These are phyloP conservation scores for Trichoderma virens DNA, from an alignment of 495 filamentous ascomycete species.

Conservation along the genomic window DNA sequence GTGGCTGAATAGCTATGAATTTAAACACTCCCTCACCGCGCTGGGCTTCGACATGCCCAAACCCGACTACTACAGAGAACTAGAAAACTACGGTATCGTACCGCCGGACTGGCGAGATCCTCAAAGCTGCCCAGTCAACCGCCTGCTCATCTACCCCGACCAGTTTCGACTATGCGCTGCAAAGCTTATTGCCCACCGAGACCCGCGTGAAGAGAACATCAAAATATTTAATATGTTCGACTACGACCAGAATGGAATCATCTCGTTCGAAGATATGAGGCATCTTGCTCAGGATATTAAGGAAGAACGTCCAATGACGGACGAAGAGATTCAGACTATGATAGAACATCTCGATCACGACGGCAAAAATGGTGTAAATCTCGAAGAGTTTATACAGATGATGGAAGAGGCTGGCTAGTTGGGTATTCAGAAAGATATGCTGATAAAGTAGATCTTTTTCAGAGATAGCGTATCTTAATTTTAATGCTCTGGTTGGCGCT, in stretches of 20 bases:
- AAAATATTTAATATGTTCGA: slow-evolving; percentile 81
- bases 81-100: slow-evolving; percentile 64
- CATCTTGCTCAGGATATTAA: slow-evolving; percentile 77
- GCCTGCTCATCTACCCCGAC: slow-evolving; percentile 6
- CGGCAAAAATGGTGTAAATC: slow-evolving; percentile 72
- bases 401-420: slow-evolving; percentile 30
- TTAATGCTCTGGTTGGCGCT: no score
- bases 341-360: slow-evolving; percentile 94
- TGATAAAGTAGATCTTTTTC: no score
- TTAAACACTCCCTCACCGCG: slow-evolving; percentile 87
- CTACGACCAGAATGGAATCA: slow-evolving; percentile 57
- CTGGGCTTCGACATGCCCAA: slow-evolving; percentile 85
- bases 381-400: slow-evolving; percentile 65
- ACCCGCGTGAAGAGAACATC: slow-evolving; percentile 79
- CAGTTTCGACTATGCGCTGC: slow-evolving; percentile 67
- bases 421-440: slow-evolving; percentile 40
- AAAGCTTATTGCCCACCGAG: slow-evolving; percentile 61
- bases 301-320: slow-evolving; percentile 62
- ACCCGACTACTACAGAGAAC: slow-evolving; percentile 65
- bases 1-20: slow-evolving; percentile 86
- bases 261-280: slow-evolving; percentile 69
- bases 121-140: slow-evolving; percentile 20
- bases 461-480: no score
- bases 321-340: slow-evolving; percentile 84
- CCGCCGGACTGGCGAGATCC: slow-evolving; percentile 30